Evolutionary conservation across 1,284 basidiomycete species (phyloP).

Genomic region (Albatrellus sp.): DNA sequence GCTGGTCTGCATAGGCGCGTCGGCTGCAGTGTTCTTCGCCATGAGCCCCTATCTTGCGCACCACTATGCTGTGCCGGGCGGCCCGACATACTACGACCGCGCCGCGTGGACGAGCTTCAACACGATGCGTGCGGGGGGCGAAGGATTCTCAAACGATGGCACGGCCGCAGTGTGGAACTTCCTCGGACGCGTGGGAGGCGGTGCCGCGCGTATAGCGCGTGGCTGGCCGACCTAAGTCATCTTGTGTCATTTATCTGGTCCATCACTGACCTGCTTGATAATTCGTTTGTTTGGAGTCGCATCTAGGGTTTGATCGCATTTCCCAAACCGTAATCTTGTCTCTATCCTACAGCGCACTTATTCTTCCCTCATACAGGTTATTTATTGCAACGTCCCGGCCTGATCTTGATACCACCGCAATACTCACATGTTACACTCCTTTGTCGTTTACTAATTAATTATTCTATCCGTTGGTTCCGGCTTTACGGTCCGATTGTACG

Average conservation of each 20-base stretch:
- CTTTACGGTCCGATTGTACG: too few species aligned
- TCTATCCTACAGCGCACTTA: too few species aligned
- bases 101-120: slow-evolving; percentile 70
- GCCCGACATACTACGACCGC: slow-evolving; percentile 63
- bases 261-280: background rate
- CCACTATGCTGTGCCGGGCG: slow-evolving; percentile 49
- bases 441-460: too few species aligned
- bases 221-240: slow-evolving; percentile 52
- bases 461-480: too few species aligned
- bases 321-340: background rate
- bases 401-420: too few species aligned
- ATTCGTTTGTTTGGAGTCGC: too few species aligned
- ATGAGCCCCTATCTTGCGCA: slow-evolving; percentile 46
- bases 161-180: slow-evolving; percentile 48
- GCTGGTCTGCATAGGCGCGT: slow-evolving; percentile 40
- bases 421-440: too few species aligned
- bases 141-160: slow-evolving; percentile 42
- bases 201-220: slow-evolving; percentile 56
- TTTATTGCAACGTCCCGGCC: too few species aligned
- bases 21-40: slow-evolving; percentile 41
- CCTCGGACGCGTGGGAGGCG: slow-evolving; percentile 50
- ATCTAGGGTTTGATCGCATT: too few species aligned
- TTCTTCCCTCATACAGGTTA: too few species aligned
- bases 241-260: background rate
- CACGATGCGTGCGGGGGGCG: slow-evolving; percentile 49